Evolutionary conservation across 441 rosid species (phyloP).

Genomic region (Metrosideros polymorpha): DNA sequence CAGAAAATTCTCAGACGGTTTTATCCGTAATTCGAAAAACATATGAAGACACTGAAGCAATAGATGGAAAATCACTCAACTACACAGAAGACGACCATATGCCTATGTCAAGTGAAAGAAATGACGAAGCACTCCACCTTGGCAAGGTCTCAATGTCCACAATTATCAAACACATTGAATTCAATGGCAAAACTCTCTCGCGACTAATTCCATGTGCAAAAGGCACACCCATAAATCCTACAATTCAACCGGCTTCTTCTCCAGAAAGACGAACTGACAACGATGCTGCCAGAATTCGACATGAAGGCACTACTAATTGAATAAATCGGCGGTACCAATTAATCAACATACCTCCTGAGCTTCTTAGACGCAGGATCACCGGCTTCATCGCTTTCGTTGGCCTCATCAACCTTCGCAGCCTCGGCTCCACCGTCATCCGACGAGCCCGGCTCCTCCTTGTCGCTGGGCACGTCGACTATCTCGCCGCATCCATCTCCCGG

Average conservation of each 20-base stretch:
- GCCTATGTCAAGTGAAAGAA: not conserved
- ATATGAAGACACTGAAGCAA: not conserved
- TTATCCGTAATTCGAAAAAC: not conserved
- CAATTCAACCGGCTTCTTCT: not conserved
- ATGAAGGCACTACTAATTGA: not conserved
- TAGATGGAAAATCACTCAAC: not conserved
- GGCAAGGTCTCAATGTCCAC: not conserved
- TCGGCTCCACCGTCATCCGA: slow-evolving; percentile 18
- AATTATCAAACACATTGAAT: not conserved
- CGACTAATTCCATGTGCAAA: not conserved
- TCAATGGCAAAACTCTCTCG: not conserved
- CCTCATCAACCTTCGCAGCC: slow-evolving; percentile 3
- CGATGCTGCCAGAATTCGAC: not conserved
- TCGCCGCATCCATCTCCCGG: slow-evolving; percentile 20
- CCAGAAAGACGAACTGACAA: not conserved
- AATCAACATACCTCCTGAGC: slow-evolving; percentile 46
- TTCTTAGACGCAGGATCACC: slow-evolving; percentile 53
- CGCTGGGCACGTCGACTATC: slow-evolving; percentile 5
- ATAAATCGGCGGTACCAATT: not conserved
- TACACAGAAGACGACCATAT: not conserved
- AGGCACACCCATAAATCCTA: not conserved
- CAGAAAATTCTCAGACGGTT: not conserved
- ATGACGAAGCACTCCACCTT: not conserved
- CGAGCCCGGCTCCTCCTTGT: slow-evolving; percentile 14
- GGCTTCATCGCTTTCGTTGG: not conserved